Percentiles rank a stretch among this genome's conserved stretches.
Conservation (phyloP, 2,329 filamentous ascomycete genomes). For the Botrytis fabae region DNA sequence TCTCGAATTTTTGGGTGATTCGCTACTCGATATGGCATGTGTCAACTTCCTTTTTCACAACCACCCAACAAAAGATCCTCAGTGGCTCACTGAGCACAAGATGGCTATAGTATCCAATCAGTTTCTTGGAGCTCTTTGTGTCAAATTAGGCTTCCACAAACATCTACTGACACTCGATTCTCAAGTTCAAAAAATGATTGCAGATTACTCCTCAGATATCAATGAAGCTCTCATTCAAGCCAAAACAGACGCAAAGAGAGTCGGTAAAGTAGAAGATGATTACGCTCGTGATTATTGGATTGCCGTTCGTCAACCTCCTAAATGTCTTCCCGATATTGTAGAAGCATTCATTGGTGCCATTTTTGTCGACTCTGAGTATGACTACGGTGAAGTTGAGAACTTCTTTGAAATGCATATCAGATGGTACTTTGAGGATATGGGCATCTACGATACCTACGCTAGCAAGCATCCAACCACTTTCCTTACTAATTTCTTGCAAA, state of each 20-base stretch:
- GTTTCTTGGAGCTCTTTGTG: constrained; percentile 81
- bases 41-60: constrained; percentile 78
- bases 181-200: constrained; percentile 48
- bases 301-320: constrained; percentile 62
- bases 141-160: constrained; percentile 73
- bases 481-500: constrained; percentile 63
- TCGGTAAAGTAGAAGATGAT: constrained; percentile 42
- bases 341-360: constrained; percentile 88
- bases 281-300: constrained; percentile 70
- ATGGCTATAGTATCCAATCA: constrained; percentile 99
- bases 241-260: constrained; percentile 38
- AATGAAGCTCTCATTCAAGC: constrained; percentile 51
- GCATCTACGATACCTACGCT: constrained; percentile 82
- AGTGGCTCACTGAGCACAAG: constrained; percentile 98
- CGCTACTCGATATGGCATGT: constrained; percentile 81
- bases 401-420: constrained; percentile 78
- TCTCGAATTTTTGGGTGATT: constrained; percentile 88
- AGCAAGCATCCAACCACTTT: constrained; percentile 82
- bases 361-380: constrained; percentile 84
- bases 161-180: constrained; percentile 62
- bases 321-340: constrained; percentile 78
- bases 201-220: constrained; percentile 59
- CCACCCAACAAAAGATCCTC: constrained; percentile 79
- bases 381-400: constrained; percentile 68
- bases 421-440: constrained; percentile 83